These are phyloP conservation scores for Neurospora sublineolata DNA, from an alignment of 495 filamentous ascomycete genomes.

Conservation along the genomic window DNA sequence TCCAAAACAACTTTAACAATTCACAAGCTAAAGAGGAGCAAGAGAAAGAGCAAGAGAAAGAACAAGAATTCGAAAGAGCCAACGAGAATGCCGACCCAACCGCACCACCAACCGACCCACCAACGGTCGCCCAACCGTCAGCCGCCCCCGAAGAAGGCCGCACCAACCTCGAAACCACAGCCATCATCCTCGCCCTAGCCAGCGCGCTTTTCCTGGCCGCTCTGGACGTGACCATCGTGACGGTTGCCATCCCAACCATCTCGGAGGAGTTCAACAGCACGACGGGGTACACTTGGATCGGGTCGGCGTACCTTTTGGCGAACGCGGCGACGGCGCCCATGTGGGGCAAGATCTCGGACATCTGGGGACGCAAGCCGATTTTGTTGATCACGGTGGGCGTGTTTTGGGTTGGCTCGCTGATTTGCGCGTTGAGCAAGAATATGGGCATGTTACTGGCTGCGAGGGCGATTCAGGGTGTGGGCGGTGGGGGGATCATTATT, in stretches of 20 bases:
- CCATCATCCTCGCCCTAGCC: constrained; percentile 34
- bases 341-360: constrained; percentile 80
- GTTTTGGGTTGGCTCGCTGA: constrained; percentile 67
- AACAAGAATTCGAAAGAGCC: neutral
- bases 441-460: constrained; percentile 68
- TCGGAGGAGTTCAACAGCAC: constrained; percentile 49
- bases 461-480: constrained; percentile 70
- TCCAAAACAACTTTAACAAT: neutral
- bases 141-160: constrained; percentile 21
- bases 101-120: neutral
- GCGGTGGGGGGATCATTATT: constrained; percentile 70
- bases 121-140: neutral
- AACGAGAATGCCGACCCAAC: neutral
- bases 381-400: constrained; percentile 58
- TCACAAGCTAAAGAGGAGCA: neutral
- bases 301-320: constrained; percentile 57
- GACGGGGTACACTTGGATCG: constrained; percentile 69
- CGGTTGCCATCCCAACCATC: constrained; percentile 44
- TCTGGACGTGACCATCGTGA: constrained; percentile 31
- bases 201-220: constrained; percentile 43
- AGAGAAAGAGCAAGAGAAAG: neutral
- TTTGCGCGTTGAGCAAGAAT: constrained; percentile 54
- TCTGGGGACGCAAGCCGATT: constrained; percentile 76
- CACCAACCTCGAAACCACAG: constrained; percentile 22
- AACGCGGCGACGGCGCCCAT: constrained; percentile 56